Base-by-base conservation (phyloP, 163 green algal species). In the Prototheca wickerhamii region DNA sequence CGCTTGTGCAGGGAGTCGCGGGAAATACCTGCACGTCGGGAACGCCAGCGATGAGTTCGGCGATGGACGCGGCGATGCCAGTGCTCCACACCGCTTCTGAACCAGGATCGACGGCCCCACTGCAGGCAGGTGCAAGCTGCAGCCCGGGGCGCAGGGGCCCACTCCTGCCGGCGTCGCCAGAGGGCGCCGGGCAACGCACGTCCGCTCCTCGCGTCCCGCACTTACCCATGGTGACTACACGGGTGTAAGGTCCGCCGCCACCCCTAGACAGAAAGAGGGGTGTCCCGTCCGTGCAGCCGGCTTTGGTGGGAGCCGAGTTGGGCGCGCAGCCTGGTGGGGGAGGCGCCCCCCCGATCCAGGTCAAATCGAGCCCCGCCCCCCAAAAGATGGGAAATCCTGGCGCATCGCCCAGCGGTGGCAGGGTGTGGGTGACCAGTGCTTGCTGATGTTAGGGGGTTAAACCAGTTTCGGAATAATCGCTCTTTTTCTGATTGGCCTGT, bases 1-100 rank as follows among this genome's bases (percentile, higher is more conserved):
- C 92, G 82, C 89, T 99, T 99, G 79, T 98, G 92, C 35, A 97
- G 78, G 34, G 86, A 95, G 65, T 97, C 91, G 76, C 93, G 93
- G 64, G 88, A 95, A 80, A 99, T 99, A 89, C 93, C 93, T 91
- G 73, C n/a, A 53, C 6, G n/a, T n/a, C 43, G 21, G 17, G 30
- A 57, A 29, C 29, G 42, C 21, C 28, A 25, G 46, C 15, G 46
- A 25, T n/a, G n/a, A n/a, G n/a, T n/a, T n/a, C n/a, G n/a, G n/a
- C n/a, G n/a, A n/a, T n/a, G n/a, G n/a, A n/a, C n/a, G n/a, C n/a
- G n/a, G n/a, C n/a, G n/a, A n/a, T n/a, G n/a, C n/a, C n/a, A n/a
- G n/a, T n/a, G n/a, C n/a, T n/a, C n/a, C n/a, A n/a, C n/a, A n/a
- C n/a, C n/a, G n/a, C n/a, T n/a, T n/a, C n/a, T n/a, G n/a, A n/a